Conservation (phyloP, 345 rosid genomes). For the Turritis glabra region DNA sequence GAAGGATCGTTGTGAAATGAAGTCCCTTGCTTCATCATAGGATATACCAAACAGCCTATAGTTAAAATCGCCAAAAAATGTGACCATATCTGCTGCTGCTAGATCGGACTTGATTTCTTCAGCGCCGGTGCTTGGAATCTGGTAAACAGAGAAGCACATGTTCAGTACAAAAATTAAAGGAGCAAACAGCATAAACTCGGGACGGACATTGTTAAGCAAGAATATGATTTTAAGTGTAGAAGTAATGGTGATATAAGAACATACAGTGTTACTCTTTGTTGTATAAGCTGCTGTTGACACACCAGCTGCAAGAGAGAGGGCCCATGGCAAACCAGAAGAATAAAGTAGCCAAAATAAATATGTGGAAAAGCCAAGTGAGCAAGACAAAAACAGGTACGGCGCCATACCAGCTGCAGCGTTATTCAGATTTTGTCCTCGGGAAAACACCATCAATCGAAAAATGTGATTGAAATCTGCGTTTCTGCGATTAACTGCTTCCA, state of each 20-base stretch:
- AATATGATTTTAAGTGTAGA: not conserved
- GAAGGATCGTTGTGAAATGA: constrained; percentile 89
- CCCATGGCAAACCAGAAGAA: constrained; percentile 80
- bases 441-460: constrained; percentile 58
- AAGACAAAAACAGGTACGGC: constrained; percentile 79
- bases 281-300: constrained; percentile 66
- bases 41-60: constrained; percentile 92
- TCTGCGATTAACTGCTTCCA: constrained; percentile 77
- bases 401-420: constrained; percentile 83
- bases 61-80: constrained; percentile 90
- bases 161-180: constrained; percentile 29
- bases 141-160: constrained; percentile 13
- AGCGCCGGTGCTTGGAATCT: constrained; percentile 34
- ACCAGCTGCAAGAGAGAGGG: constrained; percentile 86
- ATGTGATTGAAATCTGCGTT: constrained; percentile 86
- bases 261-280: constrained; percentile 62
- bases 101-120: constrained; percentile 79
- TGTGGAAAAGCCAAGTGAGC: constrained; percentile 80
- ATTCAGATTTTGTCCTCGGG: constrained; percentile 49
- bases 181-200: not conserved
- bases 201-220: not conserved
- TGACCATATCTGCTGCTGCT: constrained; percentile 90
- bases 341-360: constrained; percentile 90
- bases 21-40: constrained; percentile 97
- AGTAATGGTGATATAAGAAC: constrained; percentile 29